phyloP scores from a whole-genome alignment of 2,329 filamentous ascomycete species.

The Ascochyta pisi region DNA sequence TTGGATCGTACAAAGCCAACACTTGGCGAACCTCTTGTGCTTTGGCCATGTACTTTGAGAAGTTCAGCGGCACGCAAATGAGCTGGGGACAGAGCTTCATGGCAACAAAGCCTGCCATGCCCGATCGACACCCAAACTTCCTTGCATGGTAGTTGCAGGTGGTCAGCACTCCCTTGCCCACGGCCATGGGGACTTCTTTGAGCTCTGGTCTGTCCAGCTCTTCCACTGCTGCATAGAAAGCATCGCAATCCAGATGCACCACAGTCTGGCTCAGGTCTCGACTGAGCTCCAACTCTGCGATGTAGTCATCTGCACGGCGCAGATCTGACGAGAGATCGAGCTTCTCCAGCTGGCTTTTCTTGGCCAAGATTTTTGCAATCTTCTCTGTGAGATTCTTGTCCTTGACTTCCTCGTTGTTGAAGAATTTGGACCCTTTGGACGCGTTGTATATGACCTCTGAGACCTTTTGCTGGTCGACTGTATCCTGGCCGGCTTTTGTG shows the following conservation, averaged over 20 bases:
- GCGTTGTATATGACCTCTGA: constrained; percentile 97
- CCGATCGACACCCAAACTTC: constrained; percentile 87
- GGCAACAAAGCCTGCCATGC: constrained; percentile 96
- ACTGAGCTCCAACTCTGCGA: constrained; percentile 77
- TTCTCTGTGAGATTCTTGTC: constrained; percentile 85
- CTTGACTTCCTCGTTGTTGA: constrained; percentile 84
- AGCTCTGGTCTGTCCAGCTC: constrained; percentile 77
- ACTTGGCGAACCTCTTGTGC: constrained; percentile 85
- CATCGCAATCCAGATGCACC: constrained; percentile 95
- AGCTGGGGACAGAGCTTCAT: constrained; percentile 91
- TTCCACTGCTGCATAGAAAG: constrained; percentile 96
- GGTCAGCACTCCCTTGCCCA: constrained; percentile 75
- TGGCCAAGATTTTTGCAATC: constrained; percentile 78
- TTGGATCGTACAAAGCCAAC: constrained; percentile 83
- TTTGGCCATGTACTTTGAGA: constrained; percentile 89
- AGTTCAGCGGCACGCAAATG: constrained; percentile 82
- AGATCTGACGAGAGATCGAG: constrained; percentile 76
- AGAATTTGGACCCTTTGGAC: constrained; percentile 95
- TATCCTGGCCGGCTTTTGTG: constrained; percentile 91
- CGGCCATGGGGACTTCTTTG: constrained; percentile 86
- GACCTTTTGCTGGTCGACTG: constrained; percentile 92
- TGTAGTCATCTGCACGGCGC: constrained; percentile 79
- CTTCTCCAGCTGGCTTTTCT: constrained; percentile 77
- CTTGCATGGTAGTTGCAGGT: constrained; percentile 89
- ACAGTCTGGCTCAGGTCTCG: constrained; percentile 85